Percentiles rank a stretch among this genome's conserved stretches.
phyloP scores from a whole-genome alignment of 139 green algal species.

The Pleodorina starrii region DNA sequence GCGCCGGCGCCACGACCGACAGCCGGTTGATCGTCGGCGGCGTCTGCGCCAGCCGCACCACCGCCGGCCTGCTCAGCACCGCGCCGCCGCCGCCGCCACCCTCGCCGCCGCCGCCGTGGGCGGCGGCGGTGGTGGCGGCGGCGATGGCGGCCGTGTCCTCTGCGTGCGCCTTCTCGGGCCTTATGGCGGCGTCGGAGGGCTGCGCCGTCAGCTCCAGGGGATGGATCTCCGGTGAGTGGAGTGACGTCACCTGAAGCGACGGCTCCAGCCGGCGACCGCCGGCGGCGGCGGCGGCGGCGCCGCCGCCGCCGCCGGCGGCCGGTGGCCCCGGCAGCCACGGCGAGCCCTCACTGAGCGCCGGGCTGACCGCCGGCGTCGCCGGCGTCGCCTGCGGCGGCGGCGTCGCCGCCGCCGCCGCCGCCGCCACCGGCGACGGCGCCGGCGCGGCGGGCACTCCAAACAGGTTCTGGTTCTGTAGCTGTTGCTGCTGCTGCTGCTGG shows the following conservation, averaged over 20 bases:
- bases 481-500: neutral
- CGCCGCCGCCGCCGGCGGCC: neutral
- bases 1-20: neutral
- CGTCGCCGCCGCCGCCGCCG: neutral
- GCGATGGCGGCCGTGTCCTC: neutral
- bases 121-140: neutral
- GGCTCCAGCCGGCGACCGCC: no score
- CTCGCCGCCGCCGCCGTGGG: neutral
- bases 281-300: neutral
- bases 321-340: neutral
- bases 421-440: neutral
- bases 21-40: neutral
- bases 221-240: neutral
- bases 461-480: neutral
- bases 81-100: neutral
- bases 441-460: neutral
- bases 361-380: neutral
- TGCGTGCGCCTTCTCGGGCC: neutral
- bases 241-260: neutral
- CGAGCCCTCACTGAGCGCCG: neutral
- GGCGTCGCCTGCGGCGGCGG: neutral
- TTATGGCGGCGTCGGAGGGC: neutral
- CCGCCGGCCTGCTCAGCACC: neutral
- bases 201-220: slow-evolving; percentile 14
- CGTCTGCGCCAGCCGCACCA: neutral